Evolutionary conservation across 2,329 filamentous ascomycete species (phyloP).

Genomic region (Colletotrichum abscissum): DNA sequence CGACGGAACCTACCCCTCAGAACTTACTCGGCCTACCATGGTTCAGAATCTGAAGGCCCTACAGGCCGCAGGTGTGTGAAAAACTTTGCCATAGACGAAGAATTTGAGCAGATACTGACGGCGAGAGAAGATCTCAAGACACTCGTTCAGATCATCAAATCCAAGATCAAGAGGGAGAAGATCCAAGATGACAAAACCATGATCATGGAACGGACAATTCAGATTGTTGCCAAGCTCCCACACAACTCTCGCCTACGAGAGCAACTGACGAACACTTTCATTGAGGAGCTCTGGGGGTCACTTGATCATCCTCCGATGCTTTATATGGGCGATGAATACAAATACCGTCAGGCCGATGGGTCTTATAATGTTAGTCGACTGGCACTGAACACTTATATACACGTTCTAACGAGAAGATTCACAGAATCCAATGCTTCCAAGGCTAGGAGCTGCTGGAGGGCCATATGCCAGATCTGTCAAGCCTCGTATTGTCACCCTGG

Average conservation of each 20-base stretch:
- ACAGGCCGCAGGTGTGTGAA: slow-evolving; percentile 53
- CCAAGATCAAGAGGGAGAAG: slow-evolving; percentile 71
- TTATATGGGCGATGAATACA: slow-evolving; percentile 70
- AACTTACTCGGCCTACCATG: slow-evolving; percentile 61
- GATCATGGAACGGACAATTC: slow-evolving; percentile 79
- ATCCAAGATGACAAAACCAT: slow-evolving; percentile 81
- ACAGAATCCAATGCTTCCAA: slow-evolving; percentile 73
- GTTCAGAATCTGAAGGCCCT: slow-evolving; percentile 69
- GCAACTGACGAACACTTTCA: slow-evolving; percentile 74
- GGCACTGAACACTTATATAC: neutral
- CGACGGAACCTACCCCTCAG: slow-evolving; percentile 67
- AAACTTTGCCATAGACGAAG: no score
- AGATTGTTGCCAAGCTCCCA: slow-evolving; percentile 75
- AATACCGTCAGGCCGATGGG: slow-evolving; percentile 77
- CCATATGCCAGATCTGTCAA: slow-evolving; percentile 74
- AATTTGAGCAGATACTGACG: neutral
- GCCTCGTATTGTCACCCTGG: slow-evolving; percentile 68
- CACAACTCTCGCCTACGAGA: slow-evolving; percentile 69
- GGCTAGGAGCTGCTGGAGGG: slow-evolving; percentile 74
- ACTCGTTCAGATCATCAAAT: slow-evolving; percentile 68
- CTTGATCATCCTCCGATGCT: slow-evolving; percentile 79
- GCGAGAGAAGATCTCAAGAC: slow-evolving; percentile 68
- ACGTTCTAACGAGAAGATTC: neutral
- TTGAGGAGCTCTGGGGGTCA: slow-evolving; percentile 77
- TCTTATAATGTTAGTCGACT: slow-evolving; percentile 67